Evolutionary conservation across 2,329 filamentous ascomycete genomes (phyloP), one percentile per base, ranked within the genome.

Genomic region (Fusarium coffeatum): DNA sequence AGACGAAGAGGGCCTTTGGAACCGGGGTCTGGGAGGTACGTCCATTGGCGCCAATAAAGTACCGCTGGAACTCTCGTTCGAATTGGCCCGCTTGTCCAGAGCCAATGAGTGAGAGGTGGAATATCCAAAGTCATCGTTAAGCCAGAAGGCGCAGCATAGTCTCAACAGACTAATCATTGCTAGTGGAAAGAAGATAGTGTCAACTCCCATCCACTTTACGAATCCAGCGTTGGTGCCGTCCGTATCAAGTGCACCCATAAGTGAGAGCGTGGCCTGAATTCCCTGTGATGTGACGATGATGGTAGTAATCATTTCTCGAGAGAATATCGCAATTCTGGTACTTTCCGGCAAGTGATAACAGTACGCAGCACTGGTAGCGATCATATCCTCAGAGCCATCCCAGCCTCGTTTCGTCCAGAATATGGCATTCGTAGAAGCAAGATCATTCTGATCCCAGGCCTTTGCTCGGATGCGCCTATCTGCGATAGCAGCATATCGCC

Each of bases 371-470:
- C 55, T 55, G 3, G 16, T 27, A 4, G 32, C 8, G 16, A 64
- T 51, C 20, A 68, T 59, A 2, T 28, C 66, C 20, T 68, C 66
- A 18, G 55, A 53, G 2, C 59, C 66, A 42, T 68, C 48, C 64
- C 66, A 69, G 18, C 64, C 55, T 18, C 30, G 34, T 2, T 48
- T 42, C 12, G 59, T 68, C 66, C 66, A 69, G 22, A 68, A 69
- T 10, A 65, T 20, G 3, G 64, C 64, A 45, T 69, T 69, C 2
- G 46, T 61, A 18, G 59, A 48, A 20, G 64, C 66, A 2, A 69
- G 18, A 13, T 69, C 66, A 11, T 32, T 25, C 2, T 28, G 42
- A 15, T 54, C 32, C 66, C 64, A 69, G 1, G 34, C 28, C 5
- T 27, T 22, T 6, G 66, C 59, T 4, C 66, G 55, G 12, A 69